These are phyloP conservation scores for Pyrrhoderma lamaoense DNA, from an alignment of 1,284 basidiomycete species.

Conservation along the genomic window DNA sequence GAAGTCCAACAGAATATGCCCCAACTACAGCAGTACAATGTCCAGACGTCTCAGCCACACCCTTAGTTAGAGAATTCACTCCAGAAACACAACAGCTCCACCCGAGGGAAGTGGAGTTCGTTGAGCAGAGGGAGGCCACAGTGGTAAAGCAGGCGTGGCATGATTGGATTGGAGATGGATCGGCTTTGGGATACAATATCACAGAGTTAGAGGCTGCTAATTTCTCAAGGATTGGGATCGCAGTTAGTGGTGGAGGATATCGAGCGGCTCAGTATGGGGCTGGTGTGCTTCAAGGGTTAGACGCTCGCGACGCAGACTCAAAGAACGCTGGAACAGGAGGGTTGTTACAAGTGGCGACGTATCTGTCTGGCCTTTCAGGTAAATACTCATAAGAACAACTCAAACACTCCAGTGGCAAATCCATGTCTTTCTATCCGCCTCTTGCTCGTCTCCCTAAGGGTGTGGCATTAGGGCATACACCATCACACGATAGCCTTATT, in stretches of 20 bases:
- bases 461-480: too few relatives aligned
- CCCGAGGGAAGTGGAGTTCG: conserved; percentile 40
- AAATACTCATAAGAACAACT: too few relatives aligned
- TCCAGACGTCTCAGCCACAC: conserved; percentile 16
- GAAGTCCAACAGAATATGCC: conserved; percentile 15
- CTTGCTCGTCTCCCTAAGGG: too few relatives aligned
- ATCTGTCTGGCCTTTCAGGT: conserved; percentile 58
- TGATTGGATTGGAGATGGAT: conserved; percentile 50
- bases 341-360: conserved; percentile 55
- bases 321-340: conserved; percentile 55
- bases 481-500: too few relatives aligned
- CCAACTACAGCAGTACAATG: conserved; percentile 10
- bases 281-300: conserved; percentile 48
- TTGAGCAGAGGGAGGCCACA: conserved; percentile 34
- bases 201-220: conserved; percentile 30
- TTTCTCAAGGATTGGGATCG: conserved; percentile 49
- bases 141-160: conserved; percentile 46
- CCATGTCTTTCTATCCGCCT: too few relatives aligned
- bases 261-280: conserved; percentile 56
- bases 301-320: conserved; percentile 50
- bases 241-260: conserved; percentile 52
- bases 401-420: too few relatives aligned
- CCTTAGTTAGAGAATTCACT: conserved; percentile 46
- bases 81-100: conserved; percentile 46
- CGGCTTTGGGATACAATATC: conserved; percentile 44